Conservation (phyloP, 2,329 filamentous ascomycete genomes). For the Hypoxylon sp. region DNA sequence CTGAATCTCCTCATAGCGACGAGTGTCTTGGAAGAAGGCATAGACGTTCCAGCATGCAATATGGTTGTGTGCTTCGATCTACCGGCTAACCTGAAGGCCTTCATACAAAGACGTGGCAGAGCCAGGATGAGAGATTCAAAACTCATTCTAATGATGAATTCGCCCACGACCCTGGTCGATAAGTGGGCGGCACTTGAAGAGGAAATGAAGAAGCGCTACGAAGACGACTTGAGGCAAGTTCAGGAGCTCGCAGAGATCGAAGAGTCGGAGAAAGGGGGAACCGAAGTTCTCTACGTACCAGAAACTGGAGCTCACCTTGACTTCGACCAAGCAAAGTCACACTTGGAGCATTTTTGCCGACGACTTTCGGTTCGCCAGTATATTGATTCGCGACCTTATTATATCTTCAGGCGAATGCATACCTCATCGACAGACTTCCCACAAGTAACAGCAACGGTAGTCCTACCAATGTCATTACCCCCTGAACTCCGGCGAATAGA, state of each 20-base stretch:
- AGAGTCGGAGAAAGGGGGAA: constrained; percentile 52
- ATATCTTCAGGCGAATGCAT: constrained; percentile 62
- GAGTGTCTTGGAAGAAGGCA: constrained; percentile 74
- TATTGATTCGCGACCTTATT: constrained; percentile 76
- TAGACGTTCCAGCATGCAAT: constrained; percentile 75
- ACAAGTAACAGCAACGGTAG: constrained; percentile 69
- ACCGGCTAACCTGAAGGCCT: constrained; percentile 65
- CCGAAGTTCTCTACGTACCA: constrained; percentile 55
- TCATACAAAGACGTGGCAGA: constrained; percentile 69
- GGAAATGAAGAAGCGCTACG: constrained; percentile 78
- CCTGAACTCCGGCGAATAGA: constrained; percentile 66
- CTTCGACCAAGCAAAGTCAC: constrained; percentile 78
- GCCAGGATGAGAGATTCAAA: constrained; percentile 64
- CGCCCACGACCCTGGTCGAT: constrained; percentile 47
- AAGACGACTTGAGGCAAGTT: constrained; percentile 70
- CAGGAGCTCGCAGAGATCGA: constrained; percentile 63
- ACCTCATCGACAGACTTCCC: constrained; percentile 43
- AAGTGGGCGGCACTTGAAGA: constrained; percentile 77
- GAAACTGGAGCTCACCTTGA: constrained; percentile 74
- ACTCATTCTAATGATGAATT: constrained; percentile 61
- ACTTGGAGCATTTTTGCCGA: constrained; percentile 85
- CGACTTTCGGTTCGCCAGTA: constrained; percentile 69
- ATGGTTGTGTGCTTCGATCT: constrained; percentile 69
- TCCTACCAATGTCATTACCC: constrained; percentile 79
- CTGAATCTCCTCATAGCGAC: constrained; percentile 72